Evolutionary conservation across 192 early-diverging fungal species (phyloP).

Genomic region (Coemansia sp.): DNA sequence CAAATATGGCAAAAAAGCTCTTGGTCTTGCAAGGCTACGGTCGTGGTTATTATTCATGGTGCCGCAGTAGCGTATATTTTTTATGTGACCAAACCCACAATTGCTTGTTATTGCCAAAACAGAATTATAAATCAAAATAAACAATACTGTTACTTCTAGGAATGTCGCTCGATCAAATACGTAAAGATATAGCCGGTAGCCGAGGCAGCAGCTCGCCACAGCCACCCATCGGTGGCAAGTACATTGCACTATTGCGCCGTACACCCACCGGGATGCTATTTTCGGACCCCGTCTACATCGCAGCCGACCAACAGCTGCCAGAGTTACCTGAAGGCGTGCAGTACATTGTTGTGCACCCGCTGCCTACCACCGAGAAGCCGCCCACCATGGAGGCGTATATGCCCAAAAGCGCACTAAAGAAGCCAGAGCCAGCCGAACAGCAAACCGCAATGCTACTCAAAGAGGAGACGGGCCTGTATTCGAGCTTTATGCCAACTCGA

Average conservation of each 20-base stretch:
- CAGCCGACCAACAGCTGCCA: slow-evolving; percentile 24
- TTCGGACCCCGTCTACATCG: slow-evolving; percentile 41
- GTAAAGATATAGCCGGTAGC: slow-evolving; percentile 7
- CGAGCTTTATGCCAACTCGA: slow-evolving; percentile 37
- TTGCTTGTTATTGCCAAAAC: no score
- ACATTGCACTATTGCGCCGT: slow-evolving; percentile 43
- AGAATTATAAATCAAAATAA: no score
- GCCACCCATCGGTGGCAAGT: slow-evolving; percentile 29
- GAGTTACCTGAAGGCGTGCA: slow-evolving; percentile 46
- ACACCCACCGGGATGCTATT: slow-evolving; percentile 36
- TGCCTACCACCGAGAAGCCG: slow-evolving; percentile 1
- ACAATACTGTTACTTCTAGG: no score
- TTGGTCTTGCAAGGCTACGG: no score
- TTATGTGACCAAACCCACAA: no score
- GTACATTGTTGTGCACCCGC: slow-evolving; percentile 46
- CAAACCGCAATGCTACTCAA: slow-evolving; percentile 9
- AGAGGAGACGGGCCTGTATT: slow-evolving; percentile 31
- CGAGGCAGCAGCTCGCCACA: neutral
- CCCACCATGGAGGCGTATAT: slow-evolving; percentile 24
- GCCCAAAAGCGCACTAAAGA: slow-evolving; percentile 6
- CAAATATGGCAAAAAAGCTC: no score
- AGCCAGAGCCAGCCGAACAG: neutral
- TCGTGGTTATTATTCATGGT: no score
- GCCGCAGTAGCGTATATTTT: no score
- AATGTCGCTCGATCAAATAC: slow-evolving; percentile 11